Percentiles rank a stretch among this genome's conserved stretches.
These are phyloP conservation scores for Obba rivulosa DNA, from an alignment of 768 basidiomycete genomes.

Conservation along the genomic window DNA sequence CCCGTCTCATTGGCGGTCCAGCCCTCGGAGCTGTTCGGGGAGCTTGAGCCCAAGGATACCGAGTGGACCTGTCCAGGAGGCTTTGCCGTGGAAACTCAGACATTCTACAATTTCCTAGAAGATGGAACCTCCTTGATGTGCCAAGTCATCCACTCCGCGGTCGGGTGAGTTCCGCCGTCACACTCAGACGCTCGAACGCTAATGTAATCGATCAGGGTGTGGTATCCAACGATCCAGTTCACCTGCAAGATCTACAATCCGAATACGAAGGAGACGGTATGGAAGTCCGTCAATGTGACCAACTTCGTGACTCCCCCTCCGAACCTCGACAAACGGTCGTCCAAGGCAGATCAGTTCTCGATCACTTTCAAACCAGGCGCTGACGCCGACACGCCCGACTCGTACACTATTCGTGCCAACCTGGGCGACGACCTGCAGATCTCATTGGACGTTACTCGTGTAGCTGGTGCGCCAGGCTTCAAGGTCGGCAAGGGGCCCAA, in stretches of 20 bases:
- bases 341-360: slow-evolving; percentile 81
- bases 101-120: slow-evolving; percentile 74
- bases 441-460: slow-evolving; percentile 66
- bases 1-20: slow-evolving; percentile 64
- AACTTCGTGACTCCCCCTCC: slow-evolving; percentile 77
- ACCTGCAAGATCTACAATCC: slow-evolving; percentile 86
- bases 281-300: slow-evolving; percentile 84
- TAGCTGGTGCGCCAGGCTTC: slow-evolving; percentile 73
- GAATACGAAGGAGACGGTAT: slow-evolving; percentile 62
- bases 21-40: slow-evolving; percentile 62
- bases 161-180: slow-evolving; percentile 58
- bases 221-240: slow-evolving; percentile 94
- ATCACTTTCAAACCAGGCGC: slow-evolving; percentile 60
- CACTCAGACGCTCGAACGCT: slow-evolving; percentile 5
- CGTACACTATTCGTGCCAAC: slow-evolving; percentile 75
- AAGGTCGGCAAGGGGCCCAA: slow-evolving; percentile 86
- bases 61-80: slow-evolving; percentile 81
- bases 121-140: slow-evolving; percentile 78
- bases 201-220: slow-evolving; percentile 48
- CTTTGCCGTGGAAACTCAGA: slow-evolving; percentile 88
- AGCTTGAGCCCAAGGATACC: slow-evolving; percentile 67
- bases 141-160: slow-evolving; percentile 83
- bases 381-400: slow-evolving; percentile 61
- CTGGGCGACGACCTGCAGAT: slow-evolving; percentile 77
- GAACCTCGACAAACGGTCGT: slow-evolving; percentile 77